Conservation (phyloP, 1,139 yeast genomes). For the Sugiyamaella novakii region DNA sequence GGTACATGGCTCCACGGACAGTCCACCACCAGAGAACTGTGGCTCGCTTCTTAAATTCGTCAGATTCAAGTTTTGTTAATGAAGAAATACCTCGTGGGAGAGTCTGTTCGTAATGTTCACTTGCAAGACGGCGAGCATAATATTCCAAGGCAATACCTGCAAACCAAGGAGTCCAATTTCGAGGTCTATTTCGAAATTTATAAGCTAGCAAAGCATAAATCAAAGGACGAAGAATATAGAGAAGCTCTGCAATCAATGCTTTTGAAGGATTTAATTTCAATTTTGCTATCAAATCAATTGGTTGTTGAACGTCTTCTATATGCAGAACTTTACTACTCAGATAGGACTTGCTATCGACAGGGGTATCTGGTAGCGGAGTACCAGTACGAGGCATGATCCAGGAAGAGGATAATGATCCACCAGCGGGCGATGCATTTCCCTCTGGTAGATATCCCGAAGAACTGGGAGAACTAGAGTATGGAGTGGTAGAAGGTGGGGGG, state of each 20-base stretch:
- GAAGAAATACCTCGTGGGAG: conserved; percentile 34
- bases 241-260: conserved; percentile 41
- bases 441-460: conserved; percentile 8
- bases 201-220: conserved; percentile 42
- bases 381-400: conserved; percentile 43
- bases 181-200: conserved; percentile 30
- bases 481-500: neutral
- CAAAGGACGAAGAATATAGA: conserved; percentile 45
- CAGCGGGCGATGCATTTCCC: neutral
- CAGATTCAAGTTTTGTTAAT: conserved; percentile 41
- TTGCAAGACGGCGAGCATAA: conserved; percentile 36
- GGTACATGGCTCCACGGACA: conserved; percentile 46
- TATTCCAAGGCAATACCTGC: conserved; percentile 44
- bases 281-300: conserved; percentile 39
- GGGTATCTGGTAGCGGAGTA: conserved; percentile 34
- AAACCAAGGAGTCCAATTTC: conserved; percentile 48
- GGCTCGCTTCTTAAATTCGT: conserved; percentile 40
- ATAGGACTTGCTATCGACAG: conserved; percentile 35
- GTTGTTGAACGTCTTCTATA: conserved; percentile 43
- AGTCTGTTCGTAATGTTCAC: conserved; percentile 29
- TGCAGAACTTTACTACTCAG: conserved; percentile 37
- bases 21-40: conserved; percentile 46
- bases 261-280: conserved; percentile 25
- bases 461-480: conserved; percentile 2
- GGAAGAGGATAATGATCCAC: conserved; percentile 4